Conservation (phyloP, 176 grass and related monocot species). For the Microstegium vimineum region DNA sequence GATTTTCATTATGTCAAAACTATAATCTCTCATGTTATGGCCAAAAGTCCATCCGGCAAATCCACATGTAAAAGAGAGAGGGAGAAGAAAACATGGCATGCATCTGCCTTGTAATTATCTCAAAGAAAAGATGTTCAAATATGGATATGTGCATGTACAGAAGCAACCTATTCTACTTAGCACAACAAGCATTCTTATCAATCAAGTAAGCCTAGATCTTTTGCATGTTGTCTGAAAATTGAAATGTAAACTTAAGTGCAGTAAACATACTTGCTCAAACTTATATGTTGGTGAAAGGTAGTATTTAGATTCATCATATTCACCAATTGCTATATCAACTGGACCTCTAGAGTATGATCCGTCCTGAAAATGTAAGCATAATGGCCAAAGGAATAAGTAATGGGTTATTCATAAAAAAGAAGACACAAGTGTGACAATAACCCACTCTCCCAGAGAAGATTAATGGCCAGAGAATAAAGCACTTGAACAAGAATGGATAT, state of each 20-base stretch:
- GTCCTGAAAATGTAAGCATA: constrained; percentile 58
- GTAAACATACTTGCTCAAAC: constrained; percentile 89
- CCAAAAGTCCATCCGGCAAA: background rate
- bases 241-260: constrained; percentile 7
- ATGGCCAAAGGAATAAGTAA: constrained; percentile 1
- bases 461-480: background rate
- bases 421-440: background rate
- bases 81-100: background rate
- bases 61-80: background rate
- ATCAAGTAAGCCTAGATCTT: constrained; percentile 7
- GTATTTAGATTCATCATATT: constrained; percentile 84
- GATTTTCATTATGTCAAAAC: background rate
- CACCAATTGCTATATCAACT: constrained; percentile 62
- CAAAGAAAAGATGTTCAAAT: background rate
- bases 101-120: background rate
- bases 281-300: constrained; percentile 85
- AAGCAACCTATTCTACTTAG: background rate
- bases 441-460: background rate
- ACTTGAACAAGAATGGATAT: background rate
- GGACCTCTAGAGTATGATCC: constrained; percentile 98
- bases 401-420: constrained; percentile 12
- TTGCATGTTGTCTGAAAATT: background rate
- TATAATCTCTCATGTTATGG: background rate
- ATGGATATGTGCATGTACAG: background rate
- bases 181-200: constrained; percentile 17